phyloP scores from a whole-genome alignment of 208 protist species.

The Leishmania mexicana region DNA sequence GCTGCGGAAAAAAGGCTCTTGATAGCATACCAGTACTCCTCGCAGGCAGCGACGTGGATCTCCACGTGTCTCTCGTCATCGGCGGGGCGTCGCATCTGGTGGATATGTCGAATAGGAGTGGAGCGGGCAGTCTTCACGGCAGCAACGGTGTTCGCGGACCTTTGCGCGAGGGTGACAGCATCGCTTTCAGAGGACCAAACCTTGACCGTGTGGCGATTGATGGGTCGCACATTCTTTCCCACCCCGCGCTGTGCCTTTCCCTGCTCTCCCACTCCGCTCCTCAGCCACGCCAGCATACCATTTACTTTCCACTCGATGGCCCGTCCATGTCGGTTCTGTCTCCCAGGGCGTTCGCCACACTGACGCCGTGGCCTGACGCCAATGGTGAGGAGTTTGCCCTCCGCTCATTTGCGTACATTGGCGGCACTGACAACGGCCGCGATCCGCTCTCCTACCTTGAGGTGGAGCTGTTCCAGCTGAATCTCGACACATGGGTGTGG shows the following conservation, averaged over 20 bases:
- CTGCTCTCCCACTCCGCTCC: not conserved
- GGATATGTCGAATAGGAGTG: constrained; percentile 9
- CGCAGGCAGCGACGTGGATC: constrained; percentile 6
- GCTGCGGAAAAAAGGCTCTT: not conserved
- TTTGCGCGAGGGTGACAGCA: not conserved
- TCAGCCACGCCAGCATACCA: constrained; percentile 34
- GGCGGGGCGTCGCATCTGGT: constrained; percentile 29
- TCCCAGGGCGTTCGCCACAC: constrained; percentile 59
- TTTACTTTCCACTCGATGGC: constrained; percentile 43
- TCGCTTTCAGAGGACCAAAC: constrained; percentile 6
- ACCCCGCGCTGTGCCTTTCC: constrained; percentile 34
- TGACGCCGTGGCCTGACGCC: constrained; percentile 51
- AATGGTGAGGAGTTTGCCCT: constrained; percentile 10
- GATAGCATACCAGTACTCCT: constrained; percentile 3
- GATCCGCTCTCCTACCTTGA: constrained; percentile 57
- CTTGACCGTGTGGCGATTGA: constrained; percentile 14
- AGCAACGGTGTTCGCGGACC: not conserved
- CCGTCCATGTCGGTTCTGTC: constrained; percentile 28
- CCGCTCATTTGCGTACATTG: constrained; percentile 61
- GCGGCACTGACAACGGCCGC: constrained; percentile 63
- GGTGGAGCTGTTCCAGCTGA: constrained; percentile 47
- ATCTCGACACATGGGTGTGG: constrained; percentile 32
- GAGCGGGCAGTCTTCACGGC: not conserved
- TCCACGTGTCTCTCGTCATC: constrained; percentile 29
- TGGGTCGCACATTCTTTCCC: constrained; percentile 19